Base-by-base conservation (phyloP, 1,284 basidiomycete species). In the Irpex sp. region DNA sequence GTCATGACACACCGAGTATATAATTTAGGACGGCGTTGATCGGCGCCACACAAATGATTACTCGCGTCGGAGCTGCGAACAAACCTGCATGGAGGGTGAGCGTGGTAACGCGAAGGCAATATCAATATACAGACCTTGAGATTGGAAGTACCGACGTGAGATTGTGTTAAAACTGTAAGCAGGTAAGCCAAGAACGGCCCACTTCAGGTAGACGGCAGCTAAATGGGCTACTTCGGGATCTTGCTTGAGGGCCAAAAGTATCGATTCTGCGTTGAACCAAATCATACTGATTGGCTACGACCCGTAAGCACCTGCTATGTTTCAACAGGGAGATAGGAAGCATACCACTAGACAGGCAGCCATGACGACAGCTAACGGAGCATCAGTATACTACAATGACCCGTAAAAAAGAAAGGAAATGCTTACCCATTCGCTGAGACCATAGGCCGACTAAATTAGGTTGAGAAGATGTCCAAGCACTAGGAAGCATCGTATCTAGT, bases 391-490 rank as follows among this genome's bases (percentile, higher is more conserved):
- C 7, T n/a, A 26, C 34, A 5, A 57, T 65, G 40, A 36, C 59
- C 37, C 62, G 17, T 37, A 26, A 37, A 55, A 61, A 63, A 47
- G n/a, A 17, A 13, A 26, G 52, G 48, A 57, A 31, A 17, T 59
- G 11, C 31, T 58, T 65, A 90, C 88, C 77, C 92, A 95, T 96
- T 66, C 96, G 82, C 74, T 96, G 94, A 7, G 91, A 81, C 95
- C 95, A 97, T 0, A 97, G 81, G 3, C 95, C 95, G 31, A 98
- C 94, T 1, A 94, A 81, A 8, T 89, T 81, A 0, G 94, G 95
- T 49, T 92, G 85, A 1, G 85, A 76, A 8, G 92, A 93, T 0
- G 95, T 96, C 92, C 94, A 98, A 2, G 96, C 94, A 21, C 91
- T 85, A 0, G 96, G 96, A 0, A 98, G 83, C 70, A 97, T 83